These are phyloP conservation scores for Coccomyxa sp. DNA, from an alignment of 139 green algal genomes.

Conservation along the genomic window DNA sequence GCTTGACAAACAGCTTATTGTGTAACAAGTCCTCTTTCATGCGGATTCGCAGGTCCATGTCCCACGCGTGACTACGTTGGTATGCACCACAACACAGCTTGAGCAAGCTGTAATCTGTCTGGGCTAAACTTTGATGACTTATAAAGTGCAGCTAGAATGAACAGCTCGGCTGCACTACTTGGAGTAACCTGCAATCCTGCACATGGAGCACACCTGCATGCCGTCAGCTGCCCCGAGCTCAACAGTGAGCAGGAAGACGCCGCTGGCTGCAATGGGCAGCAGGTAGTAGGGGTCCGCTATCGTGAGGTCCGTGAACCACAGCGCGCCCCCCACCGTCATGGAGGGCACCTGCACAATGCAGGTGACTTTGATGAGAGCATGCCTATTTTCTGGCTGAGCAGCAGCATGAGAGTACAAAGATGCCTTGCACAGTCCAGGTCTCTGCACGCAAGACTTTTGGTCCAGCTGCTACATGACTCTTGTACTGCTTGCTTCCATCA, in stretches of 20 bases:
- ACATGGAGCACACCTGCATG: slow-evolving; percentile 53
- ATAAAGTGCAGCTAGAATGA: background rate
- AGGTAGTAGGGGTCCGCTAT: slow-evolving; percentile 68
- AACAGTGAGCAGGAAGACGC: slow-evolving; percentile 68
- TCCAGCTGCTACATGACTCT: too few species aligned
- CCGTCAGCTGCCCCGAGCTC: slow-evolving; percentile 63
- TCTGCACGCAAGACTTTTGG: too few species aligned
- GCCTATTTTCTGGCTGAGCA: background rate
- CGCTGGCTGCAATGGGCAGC: slow-evolving; percentile 66
- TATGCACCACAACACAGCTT: too few species aligned
- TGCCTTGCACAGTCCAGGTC: too few species aligned
- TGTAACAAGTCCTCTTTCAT: too few species aligned
- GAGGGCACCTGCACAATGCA: slow-evolving; percentile 61
- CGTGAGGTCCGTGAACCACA: slow-evolving; percentile 87
- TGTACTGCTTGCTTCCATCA: too few species aligned
- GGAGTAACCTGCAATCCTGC: slow-evolving; percentile 1
- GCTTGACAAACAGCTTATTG: too few species aligned
- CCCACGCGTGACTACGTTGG: too few species aligned
- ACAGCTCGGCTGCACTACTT: background rate
- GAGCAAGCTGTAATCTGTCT: background rate
- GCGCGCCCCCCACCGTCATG: slow-evolving; percentile 55
- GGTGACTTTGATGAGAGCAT: background rate
- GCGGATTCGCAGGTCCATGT: too few species aligned
- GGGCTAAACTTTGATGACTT: background rate
- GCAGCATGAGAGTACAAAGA: background rate